These are phyloP conservation scores for Spathaspora girioi DNA, from an alignment of 805 yeast genomes.

Conservation along the genomic window DNA sequence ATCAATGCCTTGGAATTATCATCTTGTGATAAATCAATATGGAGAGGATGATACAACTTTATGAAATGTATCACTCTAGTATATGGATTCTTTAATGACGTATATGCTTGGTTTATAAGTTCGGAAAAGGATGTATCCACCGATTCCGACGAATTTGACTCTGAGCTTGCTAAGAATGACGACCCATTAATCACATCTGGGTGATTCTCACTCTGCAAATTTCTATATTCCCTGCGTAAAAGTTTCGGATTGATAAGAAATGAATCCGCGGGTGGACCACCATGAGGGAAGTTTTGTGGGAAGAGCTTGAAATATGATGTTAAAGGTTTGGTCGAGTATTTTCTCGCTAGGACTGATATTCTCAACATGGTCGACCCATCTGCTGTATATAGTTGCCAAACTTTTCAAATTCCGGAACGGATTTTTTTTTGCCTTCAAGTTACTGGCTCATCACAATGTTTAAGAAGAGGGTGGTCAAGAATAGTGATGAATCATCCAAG, in stretches of 20 bases:
- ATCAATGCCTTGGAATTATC: slow-evolving; percentile 42
- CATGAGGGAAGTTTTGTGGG: slow-evolving; percentile 69
- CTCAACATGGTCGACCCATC: not conserved
- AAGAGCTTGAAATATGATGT: slow-evolving; percentile 56
- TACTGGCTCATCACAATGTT: slow-evolving; percentile 14
- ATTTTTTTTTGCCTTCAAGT: not conserved
- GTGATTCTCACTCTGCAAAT: slow-evolving; percentile 69
- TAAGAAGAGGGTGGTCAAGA: slow-evolving; percentile 20
- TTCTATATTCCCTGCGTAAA: slow-evolving; percentile 72
- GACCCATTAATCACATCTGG: slow-evolving; percentile 59
- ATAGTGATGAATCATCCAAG: not conserved
- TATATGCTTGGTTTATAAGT: slow-evolving; percentile 71
- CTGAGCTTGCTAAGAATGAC: slow-evolving; percentile 11
- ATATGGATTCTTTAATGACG: slow-evolving; percentile 67
- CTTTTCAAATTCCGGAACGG: not conserved
- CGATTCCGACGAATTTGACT: not conserved
- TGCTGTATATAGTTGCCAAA: not conserved
- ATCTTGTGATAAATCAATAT: slow-evolving; percentile 57
- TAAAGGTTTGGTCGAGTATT: slow-evolving; percentile 3
- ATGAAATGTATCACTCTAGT: slow-evolving; percentile 45
- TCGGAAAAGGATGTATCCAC: slow-evolving; percentile 41
- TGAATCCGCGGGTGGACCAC: slow-evolving; percentile 57
- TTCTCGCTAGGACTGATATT: not conserved
- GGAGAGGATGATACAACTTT: slow-evolving; percentile 31
- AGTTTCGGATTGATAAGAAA: slow-evolving; percentile 54